phyloP scores from a whole-genome alignment of 2,329 filamentous ascomycete genomes.

The Fusarium concolor region DNA sequence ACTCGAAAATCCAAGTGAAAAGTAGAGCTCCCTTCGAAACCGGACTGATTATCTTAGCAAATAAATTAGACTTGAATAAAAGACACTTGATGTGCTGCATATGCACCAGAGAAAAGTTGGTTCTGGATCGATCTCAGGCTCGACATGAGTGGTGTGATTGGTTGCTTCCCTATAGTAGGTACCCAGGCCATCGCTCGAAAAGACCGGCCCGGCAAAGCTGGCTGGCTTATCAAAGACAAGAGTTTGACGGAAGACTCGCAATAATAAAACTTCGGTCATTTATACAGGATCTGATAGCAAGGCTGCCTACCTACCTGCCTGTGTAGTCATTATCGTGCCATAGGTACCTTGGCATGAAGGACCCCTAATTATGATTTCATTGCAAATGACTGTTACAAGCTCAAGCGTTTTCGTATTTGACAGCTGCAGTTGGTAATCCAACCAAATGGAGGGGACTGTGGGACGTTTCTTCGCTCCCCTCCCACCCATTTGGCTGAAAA shows the following conservation, averaged over 20 bases:
- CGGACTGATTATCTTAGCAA: background rate
- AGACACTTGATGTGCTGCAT: background rate
- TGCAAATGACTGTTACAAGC: background rate
- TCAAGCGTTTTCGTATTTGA: conserved; percentile 3
- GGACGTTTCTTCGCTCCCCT: background rate
- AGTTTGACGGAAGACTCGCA: background rate
- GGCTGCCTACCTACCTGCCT: background rate
- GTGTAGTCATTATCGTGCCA: background rate
- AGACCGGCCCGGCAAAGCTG: background rate
- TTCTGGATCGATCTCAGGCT: conserved; percentile 1
- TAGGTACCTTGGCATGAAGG: background rate
- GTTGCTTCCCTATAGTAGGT: background rate
- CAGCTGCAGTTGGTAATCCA: background rate
- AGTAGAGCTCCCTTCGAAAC: background rate
- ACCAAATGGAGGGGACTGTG: conserved; percentile 9
- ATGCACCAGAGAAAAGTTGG: background rate
- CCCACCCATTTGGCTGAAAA: background rate
- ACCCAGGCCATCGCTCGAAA: background rate
- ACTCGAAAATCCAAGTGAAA: background rate
- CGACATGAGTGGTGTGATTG: background rate
- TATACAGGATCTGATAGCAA: background rate
- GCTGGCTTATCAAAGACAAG: background rate
- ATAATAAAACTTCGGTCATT: background rate
- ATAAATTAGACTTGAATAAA: background rate
- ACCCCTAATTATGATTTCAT: background rate